phyloP scores from a whole-genome alignment of 192 early-diverging fungal species.

The Piromyces finnis region DNA sequence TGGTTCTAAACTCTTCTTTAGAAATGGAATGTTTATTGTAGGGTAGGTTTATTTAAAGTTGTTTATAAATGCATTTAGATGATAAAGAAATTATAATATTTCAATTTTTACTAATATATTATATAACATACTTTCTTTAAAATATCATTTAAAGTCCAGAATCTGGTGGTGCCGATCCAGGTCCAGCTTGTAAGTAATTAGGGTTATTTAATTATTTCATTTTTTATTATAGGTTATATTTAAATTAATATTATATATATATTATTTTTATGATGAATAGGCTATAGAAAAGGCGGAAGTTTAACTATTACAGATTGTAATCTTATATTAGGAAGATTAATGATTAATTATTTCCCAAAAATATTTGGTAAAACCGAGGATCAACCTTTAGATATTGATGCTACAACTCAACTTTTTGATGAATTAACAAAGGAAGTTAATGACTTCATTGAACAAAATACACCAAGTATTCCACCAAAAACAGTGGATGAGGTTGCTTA shows the following conservation, averaged over 20 bases:
- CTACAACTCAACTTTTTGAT: slow-evolving; percentile 41
- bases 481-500: slow-evolving; percentile 71
- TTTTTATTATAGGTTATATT: too few relatives aligned
- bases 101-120: background rate
- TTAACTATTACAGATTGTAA: slow-evolving; percentile 91
- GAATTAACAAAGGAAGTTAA: slow-evolving; percentile 49
- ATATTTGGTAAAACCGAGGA: slow-evolving; percentile 82
- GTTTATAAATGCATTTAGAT: too few relatives aligned
- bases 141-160: slow-evolving; percentile 15
- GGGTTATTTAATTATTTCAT: too few relatives aligned
- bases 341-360: slow-evolving; percentile 73
- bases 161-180: slow-evolving; percentile 85
- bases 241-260: too few relatives aligned
- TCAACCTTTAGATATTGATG: slow-evolving; percentile 53
- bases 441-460: slow-evolving; percentile 18
- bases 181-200: slow-evolving; percentile 52
- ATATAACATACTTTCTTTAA: background rate
- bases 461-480: too few relatives aligned
- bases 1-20: slow-evolving; percentile 77
- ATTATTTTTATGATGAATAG: too few relatives aligned
- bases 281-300: slow-evolving; percentile 79
- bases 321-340: slow-evolving; percentile 66
- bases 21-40: slow-evolving; percentile 84
- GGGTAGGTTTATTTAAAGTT: too few relatives aligned
- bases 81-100: too few relatives aligned